phyloP scores from a whole-genome alignment of 176 grass and related monocot species.

The Carex scoparia region DNA sequence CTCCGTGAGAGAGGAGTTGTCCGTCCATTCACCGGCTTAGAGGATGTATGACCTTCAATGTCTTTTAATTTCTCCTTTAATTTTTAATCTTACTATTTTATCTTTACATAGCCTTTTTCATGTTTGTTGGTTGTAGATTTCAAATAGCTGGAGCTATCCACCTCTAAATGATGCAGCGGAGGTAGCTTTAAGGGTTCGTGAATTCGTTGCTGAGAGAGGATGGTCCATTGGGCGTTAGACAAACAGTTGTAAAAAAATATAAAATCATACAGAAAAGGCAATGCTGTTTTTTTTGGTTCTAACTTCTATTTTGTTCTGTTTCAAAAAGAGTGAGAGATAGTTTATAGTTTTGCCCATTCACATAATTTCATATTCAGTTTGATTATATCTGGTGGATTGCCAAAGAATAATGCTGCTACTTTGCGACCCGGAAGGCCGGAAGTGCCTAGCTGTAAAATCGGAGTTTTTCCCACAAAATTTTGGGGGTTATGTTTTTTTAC shows the following conservation, averaged over 20 bases:
- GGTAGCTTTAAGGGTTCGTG: slow-evolving; percentile 60
- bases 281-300: slow-evolving; percentile 23
- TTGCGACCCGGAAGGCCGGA: slow-evolving; percentile 2
- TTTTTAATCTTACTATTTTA: slow-evolving; percentile 19
- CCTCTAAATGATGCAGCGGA: slow-evolving; percentile 76
- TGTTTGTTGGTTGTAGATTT: slow-evolving; percentile 46
- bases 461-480: neutral
- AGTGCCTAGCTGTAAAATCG: neutral
- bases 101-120: slow-evolving; percentile 11
- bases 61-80: neutral
- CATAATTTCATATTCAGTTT: neutral
- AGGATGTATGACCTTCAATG: slow-evolving; percentile 64
- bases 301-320: slow-evolving; percentile 7
- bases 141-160: slow-evolving; percentile 79
- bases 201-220: slow-evolving; percentile 65
- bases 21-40: slow-evolving; percentile 74
- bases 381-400: neutral
- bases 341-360: slow-evolving; percentile 22
- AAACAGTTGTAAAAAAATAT: slow-evolving; percentile 2
- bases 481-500: neutral
- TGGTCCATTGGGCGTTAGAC: slow-evolving; percentile 52
- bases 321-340: slow-evolving; percentile 26
- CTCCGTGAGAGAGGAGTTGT: slow-evolving; percentile 66
- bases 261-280: slow-evolving; percentile 17
- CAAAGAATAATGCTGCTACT: slow-evolving; percentile 48